phyloP scores from a whole-genome alignment of 768 basidiomycete genomes.

The Rhizopogon salebrosus region DNA sequence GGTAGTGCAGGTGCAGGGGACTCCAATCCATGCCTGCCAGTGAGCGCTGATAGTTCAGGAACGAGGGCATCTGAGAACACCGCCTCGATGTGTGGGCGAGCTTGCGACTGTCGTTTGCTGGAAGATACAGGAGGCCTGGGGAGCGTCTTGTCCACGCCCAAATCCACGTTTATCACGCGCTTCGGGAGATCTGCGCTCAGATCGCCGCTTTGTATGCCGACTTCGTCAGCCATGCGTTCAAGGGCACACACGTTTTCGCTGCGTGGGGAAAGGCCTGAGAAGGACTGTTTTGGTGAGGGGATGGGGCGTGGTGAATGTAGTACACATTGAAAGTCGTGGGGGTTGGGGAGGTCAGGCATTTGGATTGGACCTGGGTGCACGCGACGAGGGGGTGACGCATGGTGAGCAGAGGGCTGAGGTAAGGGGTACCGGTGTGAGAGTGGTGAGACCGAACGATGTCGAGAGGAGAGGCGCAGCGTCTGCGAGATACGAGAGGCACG shows the following conservation, averaged over 20 bases:
- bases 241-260: constrained; percentile 54
- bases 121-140: constrained; percentile 54
- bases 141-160: constrained; percentile 50
- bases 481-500: constrained; percentile 53
- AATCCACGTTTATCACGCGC: constrained; percentile 18
- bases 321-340: constrained; percentile 30
- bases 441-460: constrained; percentile 60
- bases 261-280: constrained; percentile 16
- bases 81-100: constrained; percentile 25
- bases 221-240: constrained; percentile 69
- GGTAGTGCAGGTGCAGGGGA: constrained; percentile 29
- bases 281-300: constrained; percentile 60
- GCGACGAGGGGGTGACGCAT: constrained; percentile 5
- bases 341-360: constrained; percentile 21
- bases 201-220: constrained; percentile 26
- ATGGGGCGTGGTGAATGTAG: constrained; percentile 66
- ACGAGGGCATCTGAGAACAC: constrained; percentile 20
- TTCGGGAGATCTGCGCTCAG: constrained; percentile 20
- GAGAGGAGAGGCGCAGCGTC: constrained; percentile 51
- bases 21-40: constrained; percentile 12
- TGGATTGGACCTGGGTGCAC: constrained; percentile 17
- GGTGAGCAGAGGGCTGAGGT: constrained; percentile 17
- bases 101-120: constrained; percentile 23
- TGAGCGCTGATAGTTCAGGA: constrained; percentile 4
- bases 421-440: constrained; percentile 50